Conservation (phyloP, 495 filamentous ascomycete genomes). For the Daldinia decipiens region DNA sequence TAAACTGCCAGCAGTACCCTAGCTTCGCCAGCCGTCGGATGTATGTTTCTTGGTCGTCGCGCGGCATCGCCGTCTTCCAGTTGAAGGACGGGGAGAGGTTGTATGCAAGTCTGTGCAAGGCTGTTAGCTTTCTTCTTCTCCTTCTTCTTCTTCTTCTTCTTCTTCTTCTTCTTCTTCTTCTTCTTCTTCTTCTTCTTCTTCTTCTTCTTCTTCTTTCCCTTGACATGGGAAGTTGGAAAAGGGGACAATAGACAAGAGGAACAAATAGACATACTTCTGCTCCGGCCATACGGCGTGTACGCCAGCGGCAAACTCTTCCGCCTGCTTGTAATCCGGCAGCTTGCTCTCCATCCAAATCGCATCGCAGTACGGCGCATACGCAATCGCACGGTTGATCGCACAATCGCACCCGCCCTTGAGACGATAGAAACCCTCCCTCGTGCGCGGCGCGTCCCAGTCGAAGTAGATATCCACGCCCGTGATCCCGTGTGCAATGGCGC, state of each 20-base stretch:
- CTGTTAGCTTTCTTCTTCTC: slow-evolving; percentile 29
- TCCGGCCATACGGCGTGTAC: slow-evolving; percentile 96
- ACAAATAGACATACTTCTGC: slow-evolving; percentile 77
- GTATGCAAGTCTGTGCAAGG: slow-evolving; percentile 76
- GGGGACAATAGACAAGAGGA: too few species aligned
- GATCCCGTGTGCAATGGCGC: slow-evolving; percentile 80
- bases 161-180: too few species aligned
- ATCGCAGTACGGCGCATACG: slow-evolving; percentile 94
- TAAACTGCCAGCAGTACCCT: slow-evolving; percentile 99
- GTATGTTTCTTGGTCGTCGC: slow-evolving; percentile 94
- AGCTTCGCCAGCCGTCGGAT: slow-evolving; percentile 86
- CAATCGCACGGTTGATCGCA: slow-evolving; percentile 88
- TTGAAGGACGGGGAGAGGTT: slow-evolving; percentile 99
- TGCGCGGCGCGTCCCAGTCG: slow-evolving; percentile 92
- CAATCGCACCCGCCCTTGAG: slow-evolving; percentile 91
- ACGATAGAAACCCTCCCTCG: slow-evolving; percentile 93
- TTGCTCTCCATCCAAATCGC: slow-evolving; percentile 99
- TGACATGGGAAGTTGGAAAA: not conserved
- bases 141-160: too few species aligned
- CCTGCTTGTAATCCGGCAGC: slow-evolving; percentile 90
- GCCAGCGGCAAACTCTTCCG: slow-evolving; percentile 91
- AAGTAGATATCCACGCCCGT: slow-evolving; percentile 86
- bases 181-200: too few species aligned
- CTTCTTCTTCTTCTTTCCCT: too few species aligned
- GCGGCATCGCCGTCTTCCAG: slow-evolving; percentile 97